Base-by-base conservation (phyloP, 176 grass and related monocot genomes). In the Metroxylon sagu region DNA sequence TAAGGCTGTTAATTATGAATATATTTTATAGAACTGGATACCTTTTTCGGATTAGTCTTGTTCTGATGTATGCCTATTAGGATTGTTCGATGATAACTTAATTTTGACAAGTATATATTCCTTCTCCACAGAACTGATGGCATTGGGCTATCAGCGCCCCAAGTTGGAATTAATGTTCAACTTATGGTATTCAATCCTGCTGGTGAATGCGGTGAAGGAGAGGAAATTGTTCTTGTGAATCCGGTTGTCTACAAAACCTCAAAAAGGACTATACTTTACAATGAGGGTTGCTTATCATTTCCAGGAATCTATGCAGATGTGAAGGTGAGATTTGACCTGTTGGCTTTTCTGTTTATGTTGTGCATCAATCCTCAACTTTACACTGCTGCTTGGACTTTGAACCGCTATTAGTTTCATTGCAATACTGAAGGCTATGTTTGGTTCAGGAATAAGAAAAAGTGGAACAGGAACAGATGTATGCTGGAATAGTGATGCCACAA, bases 261-360 rank as follows among this genome's bases (percentile, higher is more conserved):
- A 2, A 85, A 77, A 54, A 69, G 78, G 52, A 78, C 72, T 51
- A 27, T 77, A 17, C 59, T 83, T 50, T 88, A 75, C 28, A 80
- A 98, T 66, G 93, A 98, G 76, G 93, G 93, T 3, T 98, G 87
- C 70, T 87, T 98, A 66, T 98, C 93, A 6, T 98, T 98, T 82
- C 93, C 93, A 35, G 67, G 84, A 66, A 98, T 92, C 70, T 98
- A 85, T 78, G 93, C 78, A 48, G 85, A 98, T 67, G 84, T 98
- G 62, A 19, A 83, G 93, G 93, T 92, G 71, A 88, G 75, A 71
- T 62, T 64, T 66, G 49, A 43, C 35, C 70, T 59, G 55, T 27
- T 26, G n/a, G 70, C 23, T 56, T 56, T 14, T 10, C 21, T 3
- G 18, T 18, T 14, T 14, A 7, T 1, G 53, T 14, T 19, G 23